Evolutionary conservation across 2,329 filamentous ascomycete genomes (phyloP).

Genomic region (Sarocladium oryzae): DNA sequence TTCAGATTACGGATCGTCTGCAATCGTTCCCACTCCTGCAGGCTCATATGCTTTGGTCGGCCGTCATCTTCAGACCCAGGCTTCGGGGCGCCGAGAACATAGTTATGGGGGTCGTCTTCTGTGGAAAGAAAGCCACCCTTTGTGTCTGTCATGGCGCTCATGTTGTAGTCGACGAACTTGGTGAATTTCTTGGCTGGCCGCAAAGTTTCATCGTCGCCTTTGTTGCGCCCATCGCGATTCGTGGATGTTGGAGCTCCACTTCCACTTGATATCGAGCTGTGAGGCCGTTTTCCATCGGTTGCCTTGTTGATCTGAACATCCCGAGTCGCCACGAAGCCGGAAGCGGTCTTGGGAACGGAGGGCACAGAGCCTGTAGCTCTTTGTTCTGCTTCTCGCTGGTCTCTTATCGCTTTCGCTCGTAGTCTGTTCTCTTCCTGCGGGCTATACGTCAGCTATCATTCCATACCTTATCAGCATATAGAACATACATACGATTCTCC

Average conservation of each 20-base stretch:
- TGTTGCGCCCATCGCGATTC: slow-evolving; percentile 61
- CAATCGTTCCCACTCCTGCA: slow-evolving; percentile 84
- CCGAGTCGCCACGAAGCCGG: slow-evolving; percentile 66
- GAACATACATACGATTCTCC: slow-evolving; percentile 11
- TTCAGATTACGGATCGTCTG: slow-evolving; percentile 68
- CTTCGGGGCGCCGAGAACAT: slow-evolving; percentile 48
- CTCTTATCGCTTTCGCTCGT: slow-evolving; percentile 78
- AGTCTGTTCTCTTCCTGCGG: slow-evolving; percentile 79
- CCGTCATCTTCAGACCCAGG: slow-evolving; percentile 27
- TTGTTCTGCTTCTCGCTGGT: slow-evolving; percentile 61
- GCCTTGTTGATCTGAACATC: slow-evolving; percentile 49
- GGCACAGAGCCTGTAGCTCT: slow-evolving; percentile 36
- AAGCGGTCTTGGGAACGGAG: slow-evolving; percentile 43
- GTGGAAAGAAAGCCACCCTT: slow-evolving; percentile 91
- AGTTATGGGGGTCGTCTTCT: slow-evolving; percentile 87
- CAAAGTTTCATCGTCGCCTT: slow-evolving; percentile 45
- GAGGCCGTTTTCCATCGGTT: slow-evolving; percentile 58
- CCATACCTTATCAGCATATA: not conserved
- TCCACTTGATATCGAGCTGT: slow-evolving; percentile 51
- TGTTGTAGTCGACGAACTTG: slow-evolving; percentile 96
- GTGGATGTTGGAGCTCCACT: slow-evolving; percentile 34
- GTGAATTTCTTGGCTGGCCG: slow-evolving; percentile 81
- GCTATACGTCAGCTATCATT: not conserved
- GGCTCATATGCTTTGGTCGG: slow-evolving; percentile 81
- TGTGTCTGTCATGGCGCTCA: slow-evolving; percentile 95